Conservation (phyloP, 202 grass and related monocot genomes). For the Brachypodium distachyon region DNA sequence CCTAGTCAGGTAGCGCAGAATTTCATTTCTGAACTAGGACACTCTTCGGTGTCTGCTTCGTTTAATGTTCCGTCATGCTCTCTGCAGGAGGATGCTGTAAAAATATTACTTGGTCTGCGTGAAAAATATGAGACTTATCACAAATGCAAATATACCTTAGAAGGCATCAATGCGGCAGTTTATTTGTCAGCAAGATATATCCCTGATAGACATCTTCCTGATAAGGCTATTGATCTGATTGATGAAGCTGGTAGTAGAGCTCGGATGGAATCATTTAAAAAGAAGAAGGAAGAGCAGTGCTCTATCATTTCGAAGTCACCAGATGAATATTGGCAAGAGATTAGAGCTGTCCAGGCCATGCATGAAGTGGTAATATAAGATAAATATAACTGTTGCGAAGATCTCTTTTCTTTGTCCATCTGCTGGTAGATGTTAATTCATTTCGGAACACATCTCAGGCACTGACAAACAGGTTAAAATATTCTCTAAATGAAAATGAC, state of each 20-base stretch:
- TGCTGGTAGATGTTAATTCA: conserved; percentile 24
- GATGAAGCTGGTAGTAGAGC: conserved; percentile 94
- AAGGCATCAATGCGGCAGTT: conserved; percentile 81
- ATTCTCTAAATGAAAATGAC: conserved; percentile 60
- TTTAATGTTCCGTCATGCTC: not conserved
- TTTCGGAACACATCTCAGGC: conserved; percentile 33
- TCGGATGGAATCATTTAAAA: conserved; percentile 82
- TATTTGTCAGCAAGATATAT: conserved; percentile 95
- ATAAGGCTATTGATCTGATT: conserved; percentile 98
- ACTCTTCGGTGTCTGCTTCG: not conserved
- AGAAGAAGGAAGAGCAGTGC: conserved; percentile 64
- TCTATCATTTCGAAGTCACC: conserved; percentile 76
- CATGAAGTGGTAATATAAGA: conserved; percentile 68
- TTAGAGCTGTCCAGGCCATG: conserved; percentile 80
- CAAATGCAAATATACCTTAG: conserved; percentile 62
- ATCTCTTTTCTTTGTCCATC: not conserved
- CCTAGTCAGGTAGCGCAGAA: conserved; percentile 48
- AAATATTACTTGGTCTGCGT: conserved; percentile 62
- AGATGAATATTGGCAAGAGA: conserved; percentile 91
- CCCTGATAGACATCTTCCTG: conserved; percentile 80
- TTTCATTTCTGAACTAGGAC: not conserved
- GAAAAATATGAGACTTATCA: conserved; percentile 71
- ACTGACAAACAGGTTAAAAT: conserved; percentile 66
- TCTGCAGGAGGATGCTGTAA: conserved; percentile 61
- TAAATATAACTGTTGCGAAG: conserved; percentile 3